Evolutionary conservation across 345 rosid species (phyloP).

Genomic region (Euclidium syriacum): DNA sequence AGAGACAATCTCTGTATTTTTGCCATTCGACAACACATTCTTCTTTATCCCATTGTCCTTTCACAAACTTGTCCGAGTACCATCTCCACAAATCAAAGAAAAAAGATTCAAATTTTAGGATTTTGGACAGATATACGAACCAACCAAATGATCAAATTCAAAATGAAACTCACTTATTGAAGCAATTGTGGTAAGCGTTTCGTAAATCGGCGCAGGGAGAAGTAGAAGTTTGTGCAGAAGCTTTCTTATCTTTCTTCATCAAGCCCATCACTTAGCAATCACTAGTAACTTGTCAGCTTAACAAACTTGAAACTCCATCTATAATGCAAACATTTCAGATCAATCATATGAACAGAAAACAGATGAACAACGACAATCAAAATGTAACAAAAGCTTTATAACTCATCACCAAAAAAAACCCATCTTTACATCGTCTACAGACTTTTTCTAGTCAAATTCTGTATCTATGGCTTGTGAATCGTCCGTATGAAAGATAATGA

Average conservation of each 20-base stretch:
- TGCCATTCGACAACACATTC: constrained; percentile 71
- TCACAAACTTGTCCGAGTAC: constrained; percentile 81
- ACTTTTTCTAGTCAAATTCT: neutral
- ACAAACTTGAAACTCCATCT: constrained; percentile 6
- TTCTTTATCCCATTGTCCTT: constrained; percentile 78
- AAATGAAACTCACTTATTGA: constrained; percentile 51
- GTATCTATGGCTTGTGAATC: neutral
- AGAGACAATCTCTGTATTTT: constrained; percentile 72
- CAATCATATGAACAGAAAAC: neutral
- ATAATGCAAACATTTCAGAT: neutral
- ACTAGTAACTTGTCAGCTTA: neutral
- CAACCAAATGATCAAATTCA: neutral
- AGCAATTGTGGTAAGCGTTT: constrained; percentile 74
- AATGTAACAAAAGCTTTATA: neutral
- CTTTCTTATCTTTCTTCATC: constrained; percentile 28
- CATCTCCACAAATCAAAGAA: constrained; percentile 40
- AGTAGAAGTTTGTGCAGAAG: constrained; percentile 43
- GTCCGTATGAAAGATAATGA: neutral
- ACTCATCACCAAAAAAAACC: neutral
- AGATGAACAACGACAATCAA: neutral
- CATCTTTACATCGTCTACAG: neutral
- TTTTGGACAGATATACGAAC: neutral
- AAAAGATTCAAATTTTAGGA: neutral
- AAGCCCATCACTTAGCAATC: constrained; percentile 36
- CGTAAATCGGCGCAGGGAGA: constrained; percentile 73